Evolutionary conservation across 495 filamentous ascomycete genomes (phyloP), one percentile per base, ranked within the genome.

Genomic region (Penicillium tannophilum): DNA sequence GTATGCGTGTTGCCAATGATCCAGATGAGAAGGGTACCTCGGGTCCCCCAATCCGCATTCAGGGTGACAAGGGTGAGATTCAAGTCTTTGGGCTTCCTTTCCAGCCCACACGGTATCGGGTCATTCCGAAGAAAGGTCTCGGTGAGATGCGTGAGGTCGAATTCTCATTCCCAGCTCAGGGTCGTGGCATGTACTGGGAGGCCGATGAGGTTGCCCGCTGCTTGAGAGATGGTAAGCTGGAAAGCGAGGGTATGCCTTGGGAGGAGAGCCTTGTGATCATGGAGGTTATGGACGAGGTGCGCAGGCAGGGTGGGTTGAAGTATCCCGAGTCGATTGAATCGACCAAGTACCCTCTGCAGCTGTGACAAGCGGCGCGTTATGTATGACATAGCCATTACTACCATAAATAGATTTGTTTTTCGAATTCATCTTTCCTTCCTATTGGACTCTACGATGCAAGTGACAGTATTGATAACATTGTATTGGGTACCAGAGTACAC

Each of bases 111-210:
- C 68, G 77, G 33, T 93, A 89, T 69, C 83, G 82, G 12, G 68
- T 93, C 47, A 73, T 86, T 42, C 72, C 76, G 6, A 63, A 65
- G 49, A 75, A 77, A 48, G 76, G 72, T 1, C 64, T 71, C 20
- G 68, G 72, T 5, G 74, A 80, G 61, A 68, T 84, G 4, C 79
- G 86, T 64, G 81, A 85, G 53, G 78, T 88, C 16, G 77, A 88
- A 59, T 87, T 80, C 64, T 78, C 82, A 10, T 86, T 92, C 62
- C 88, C 89, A 20, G 78, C 73, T 16, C 80, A 81, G 65, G 91
- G 89, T 17, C 86, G 90, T 62, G 93, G 92, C 23, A 96, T 95
- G 91, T 93, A 90, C 76, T 97, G 88, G 89, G 92, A 97, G 72
- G 93, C 93, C 17, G 93, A 97, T 79, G 92, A 93, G 78, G 89